Evolutionary conservation across 2,329 filamentous ascomycete genomes (phyloP), one percentile per base, ranked within the genome.

Genomic region (Fusarium sp.): DNA sequence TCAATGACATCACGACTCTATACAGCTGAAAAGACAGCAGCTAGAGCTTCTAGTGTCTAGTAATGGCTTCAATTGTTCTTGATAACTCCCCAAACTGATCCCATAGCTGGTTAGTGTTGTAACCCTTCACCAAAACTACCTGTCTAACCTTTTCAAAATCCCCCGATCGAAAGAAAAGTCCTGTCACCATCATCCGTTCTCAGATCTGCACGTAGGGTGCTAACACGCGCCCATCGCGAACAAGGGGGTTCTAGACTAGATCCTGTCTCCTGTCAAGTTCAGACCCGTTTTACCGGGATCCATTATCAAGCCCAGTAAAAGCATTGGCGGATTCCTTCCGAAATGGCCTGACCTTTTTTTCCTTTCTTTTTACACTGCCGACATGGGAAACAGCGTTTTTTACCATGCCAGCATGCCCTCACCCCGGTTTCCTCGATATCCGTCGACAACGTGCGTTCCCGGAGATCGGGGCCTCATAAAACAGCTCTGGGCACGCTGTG

Each of bases 181-280:
- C 28, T 20, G 12, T 26, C 28, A 50, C 26, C 14, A 43, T 20
- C 20, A 50, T 42, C 38, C 19, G 8, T 26, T 53, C 20, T 30
- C 45, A 64, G 64, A 71, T 73, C 70, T 73, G 65, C 62, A 65
- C 38, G 56, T 42, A 67, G 56, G 61, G 66, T 63, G 53, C 54
- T 56, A 14, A 23, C 50, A 61, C 55, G 48, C 56, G 43, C 32
- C 62, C 62, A 73, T 72, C 67, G 65, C 21, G 32, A 45, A 14
- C 23, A 59, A 28, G 23, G 49, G 52, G 55, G 32, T 52, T 60
- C 58, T 54, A 62, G 57, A 62, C 10, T 10, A 17, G 24, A 15
- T 39, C 32, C 50, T 63, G 24, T 42, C 15, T 28, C 23, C 50
- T 63, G 60, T 62, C 50, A 62, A 42, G 60, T 36, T 38, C 48